These are phyloP conservation scores for Chamaecrista fasciculata DNA, from an alignment of 306 rosid species.

Conservation along the genomic window DNA sequence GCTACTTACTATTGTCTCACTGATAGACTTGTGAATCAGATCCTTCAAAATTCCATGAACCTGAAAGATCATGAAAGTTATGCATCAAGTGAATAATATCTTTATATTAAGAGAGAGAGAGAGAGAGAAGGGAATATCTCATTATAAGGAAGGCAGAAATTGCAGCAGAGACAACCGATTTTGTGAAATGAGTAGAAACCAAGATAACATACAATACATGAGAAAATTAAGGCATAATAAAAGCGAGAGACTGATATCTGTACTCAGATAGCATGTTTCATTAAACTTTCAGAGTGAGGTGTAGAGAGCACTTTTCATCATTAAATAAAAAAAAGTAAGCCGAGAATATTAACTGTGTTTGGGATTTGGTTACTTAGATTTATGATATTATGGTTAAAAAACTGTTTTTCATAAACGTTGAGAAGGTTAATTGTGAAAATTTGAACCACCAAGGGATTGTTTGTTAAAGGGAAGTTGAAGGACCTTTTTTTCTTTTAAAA, in stretches of 20 bases:
- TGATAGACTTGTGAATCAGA: slow-evolving; percentile 78
- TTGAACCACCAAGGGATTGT: neutral
- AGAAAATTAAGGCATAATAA: too few species aligned
- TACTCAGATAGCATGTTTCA: neutral
- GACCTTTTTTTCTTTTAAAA: neutral
- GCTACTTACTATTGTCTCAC: slow-evolving; percentile 71
- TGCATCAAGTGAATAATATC: slow-evolving; percentile 13
- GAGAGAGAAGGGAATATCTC: neutral
- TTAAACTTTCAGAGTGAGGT: neutral
- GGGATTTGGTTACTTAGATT: neutral
- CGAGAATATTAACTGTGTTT: neutral
- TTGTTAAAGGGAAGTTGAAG: neutral
- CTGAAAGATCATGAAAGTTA: slow-evolving; percentile 43
- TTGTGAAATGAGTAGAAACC: neutral
- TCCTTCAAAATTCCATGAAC: slow-evolving; percentile 87
- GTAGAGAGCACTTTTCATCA: neutral
- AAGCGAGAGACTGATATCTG: neutral
- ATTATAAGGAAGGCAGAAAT: neutral
- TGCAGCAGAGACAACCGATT: neutral
- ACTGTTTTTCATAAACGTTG: neutral
- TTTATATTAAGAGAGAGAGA: neutral
- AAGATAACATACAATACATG: neutral
- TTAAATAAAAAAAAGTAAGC: neutral
- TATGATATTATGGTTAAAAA: neutral
- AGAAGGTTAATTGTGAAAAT: neutral